These are phyloP conservation scores for Prototheca cutis DNA, from an alignment of 163 green algal species.

Conservation along the genomic window DNA sequence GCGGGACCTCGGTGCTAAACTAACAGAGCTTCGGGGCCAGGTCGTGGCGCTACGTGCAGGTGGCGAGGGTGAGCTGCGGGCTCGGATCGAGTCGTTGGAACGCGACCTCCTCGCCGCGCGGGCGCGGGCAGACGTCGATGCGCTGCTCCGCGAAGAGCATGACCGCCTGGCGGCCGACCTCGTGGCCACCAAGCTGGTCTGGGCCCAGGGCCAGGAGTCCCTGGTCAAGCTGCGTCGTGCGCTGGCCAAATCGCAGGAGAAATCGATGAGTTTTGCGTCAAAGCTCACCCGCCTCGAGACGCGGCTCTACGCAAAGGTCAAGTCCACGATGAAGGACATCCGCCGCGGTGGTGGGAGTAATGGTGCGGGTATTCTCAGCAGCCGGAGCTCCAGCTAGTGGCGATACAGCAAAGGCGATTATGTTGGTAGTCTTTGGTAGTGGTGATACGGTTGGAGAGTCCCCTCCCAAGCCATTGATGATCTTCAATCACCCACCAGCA, in stretches of 20 bases:
- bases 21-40: constrained; percentile 17
- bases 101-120: constrained; percentile 17
- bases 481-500: too few relatives aligned
- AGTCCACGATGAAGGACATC: constrained; percentile 1
- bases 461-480: too few relatives aligned
- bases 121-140: constrained; percentile 26
- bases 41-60: constrained; percentile 11
- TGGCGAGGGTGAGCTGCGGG: constrained; percentile 19
- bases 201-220: constrained; percentile 26
- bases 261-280: constrained; percentile 19
- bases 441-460: too few relatives aligned
- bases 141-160: constrained; percentile 29
- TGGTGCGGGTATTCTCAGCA: too few relatives aligned
- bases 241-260: constrained; percentile 26
- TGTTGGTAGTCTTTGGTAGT: too few relatives aligned
- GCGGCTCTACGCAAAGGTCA: constrained; percentile 14
- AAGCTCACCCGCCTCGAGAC: constrained; percentile 28
- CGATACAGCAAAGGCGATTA: too few relatives aligned
- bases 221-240: constrained; percentile 20
- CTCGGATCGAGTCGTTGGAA: constrained; percentile 17
- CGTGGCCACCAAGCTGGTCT: constrained; percentile 26
- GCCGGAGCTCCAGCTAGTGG: too few relatives aligned
- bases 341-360: too few relatives aligned
- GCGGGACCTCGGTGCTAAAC: constrained; percentile 7
- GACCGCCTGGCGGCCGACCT: constrained; percentile 27